Percentiles rank a stretch among this genome's conserved stretches.
These are phyloP conservation scores for Pichia manshurica DNA, from an alignment of 805 yeast genomes.

Conservation along the genomic window DNA sequence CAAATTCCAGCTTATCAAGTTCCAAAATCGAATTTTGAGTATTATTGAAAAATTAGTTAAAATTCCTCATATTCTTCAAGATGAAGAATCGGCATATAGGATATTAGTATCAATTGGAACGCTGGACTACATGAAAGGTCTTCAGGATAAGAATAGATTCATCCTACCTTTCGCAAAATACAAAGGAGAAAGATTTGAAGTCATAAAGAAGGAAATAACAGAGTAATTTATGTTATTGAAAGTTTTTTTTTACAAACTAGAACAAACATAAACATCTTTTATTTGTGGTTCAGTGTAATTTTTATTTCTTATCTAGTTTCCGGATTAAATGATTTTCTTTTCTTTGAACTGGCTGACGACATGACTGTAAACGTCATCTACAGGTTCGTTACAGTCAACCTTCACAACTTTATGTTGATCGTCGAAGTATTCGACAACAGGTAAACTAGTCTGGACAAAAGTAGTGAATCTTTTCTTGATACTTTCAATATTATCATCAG, in stretches of 20 bases:
- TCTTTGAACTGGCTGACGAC: slow-evolving; percentile 62
- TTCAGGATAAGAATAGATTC: slow-evolving; percentile 10
- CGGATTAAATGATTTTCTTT: slow-evolving; percentile 26
- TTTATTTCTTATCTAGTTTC: neutral
- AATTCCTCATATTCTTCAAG: slow-evolving; percentile 21
- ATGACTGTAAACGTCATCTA: slow-evolving; percentile 65
- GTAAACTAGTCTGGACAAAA: slow-evolving; percentile 84
- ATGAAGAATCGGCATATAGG: slow-evolving; percentile 67
- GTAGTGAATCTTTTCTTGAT: slow-evolving; percentile 85
- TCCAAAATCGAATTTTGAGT: slow-evolving; percentile 12
- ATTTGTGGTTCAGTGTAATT: neutral
- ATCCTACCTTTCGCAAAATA: slow-evolving; percentile 10
- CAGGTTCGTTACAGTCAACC: slow-evolving; percentile 73
- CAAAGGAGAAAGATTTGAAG: slow-evolving; percentile 18
- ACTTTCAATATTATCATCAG: slow-evolving; percentile 88
- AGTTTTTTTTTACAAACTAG: neutral
- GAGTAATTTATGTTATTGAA: neutral
- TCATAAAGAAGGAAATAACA: slow-evolving; percentile 20
- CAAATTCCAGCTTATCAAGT: slow-evolving; percentile 23
- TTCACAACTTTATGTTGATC: slow-evolving; percentile 69
- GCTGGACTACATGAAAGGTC: slow-evolving; percentile 28
- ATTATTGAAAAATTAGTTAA: slow-evolving; percentile 10
- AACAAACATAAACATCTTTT: too few species aligned
- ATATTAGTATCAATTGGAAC: slow-evolving; percentile 60
- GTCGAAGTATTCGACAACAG: slow-evolving; percentile 82